Evolutionary conservation across 257 asterid genomes (phyloP), one percentile per base, ranked within the genome.

Genomic region (Ehretia macrophylla): DNA sequence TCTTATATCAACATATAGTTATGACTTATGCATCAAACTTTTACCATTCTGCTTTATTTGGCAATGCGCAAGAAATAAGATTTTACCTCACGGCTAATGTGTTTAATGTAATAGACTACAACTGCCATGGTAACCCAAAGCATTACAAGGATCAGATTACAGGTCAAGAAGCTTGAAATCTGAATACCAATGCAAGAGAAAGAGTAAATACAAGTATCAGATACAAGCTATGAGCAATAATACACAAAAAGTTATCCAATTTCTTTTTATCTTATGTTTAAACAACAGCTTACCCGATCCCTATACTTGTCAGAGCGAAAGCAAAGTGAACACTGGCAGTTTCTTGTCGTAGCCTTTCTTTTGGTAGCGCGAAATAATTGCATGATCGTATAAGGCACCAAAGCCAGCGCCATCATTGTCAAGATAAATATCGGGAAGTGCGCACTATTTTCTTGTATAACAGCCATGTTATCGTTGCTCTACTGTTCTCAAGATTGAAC

Each of bases 161-260:
- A 89, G 8, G 99, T 93, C 17, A 97, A 89, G 64, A 93, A 86
- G 81, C 89, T 89, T 39, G 97, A 86, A 59, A 93, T 85, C 99
- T 93, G 96, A 74, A n/a, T 76, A 38, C 74, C 55, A 52, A 62
- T 56, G 42, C 53, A 57, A 66, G 68, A n/a, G 32, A 11, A 60
- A 67, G 44, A 10, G 35, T 32, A 5, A n/a, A 52, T 39, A 21
- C 46, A 39, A n/a, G 39, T 14, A 17, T 49, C 17, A 32, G 17
- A 18, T 46, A 23, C 54, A 32, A 23, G 38, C 17, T 45, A 11
- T 32, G 5, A 49, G 19, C 13, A 17, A 27, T 38, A 50, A 37
- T 32, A 11, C 17, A 11, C 54, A 17, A n/a, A 45, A 60, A 52
- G 32, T 49, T n/a, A n/a, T 17, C 54, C 14, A 18, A 49, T n/a